Conservation (phyloP, 2,329 filamentous ascomycete genomes). For the Colletotrichum camelliae region DNA sequence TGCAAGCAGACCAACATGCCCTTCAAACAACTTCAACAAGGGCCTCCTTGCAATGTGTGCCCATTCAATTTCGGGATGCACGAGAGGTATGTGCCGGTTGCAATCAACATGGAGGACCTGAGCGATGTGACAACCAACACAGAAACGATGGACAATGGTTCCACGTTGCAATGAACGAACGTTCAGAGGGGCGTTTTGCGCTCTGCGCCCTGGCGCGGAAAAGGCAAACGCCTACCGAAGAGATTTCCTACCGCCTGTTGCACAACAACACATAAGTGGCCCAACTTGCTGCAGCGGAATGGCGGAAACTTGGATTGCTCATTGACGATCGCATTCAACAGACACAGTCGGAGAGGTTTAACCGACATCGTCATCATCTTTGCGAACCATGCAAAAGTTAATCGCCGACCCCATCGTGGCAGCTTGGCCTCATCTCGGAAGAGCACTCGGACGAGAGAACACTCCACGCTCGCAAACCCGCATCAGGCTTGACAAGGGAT, state of each 20-base stretch:
- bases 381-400: background rate
- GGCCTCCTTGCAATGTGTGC: background rate
- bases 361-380: background rate
- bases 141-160: background rate
- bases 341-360: background rate
- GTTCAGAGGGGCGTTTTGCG: background rate
- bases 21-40: background rate
- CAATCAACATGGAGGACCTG: background rate
- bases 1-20: background rate
- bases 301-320: background rate
- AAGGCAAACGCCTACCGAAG: background rate
- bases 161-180: background rate
- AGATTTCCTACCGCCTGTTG: background rate
- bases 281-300: background rate
- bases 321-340: background rate
- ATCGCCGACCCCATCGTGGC: slow-evolving; percentile 2
- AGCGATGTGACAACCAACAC: background rate
- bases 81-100: background rate
- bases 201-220: background rate
- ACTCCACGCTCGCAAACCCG: background rate
- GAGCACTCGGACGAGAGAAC: background rate
- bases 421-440: slow-evolving; percentile 9
- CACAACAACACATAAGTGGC: background rate
- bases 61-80: background rate
- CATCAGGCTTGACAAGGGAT: background rate